Conservation (phyloP, 1,284 basidiomycete species). For the Athelia sp. region DNA sequence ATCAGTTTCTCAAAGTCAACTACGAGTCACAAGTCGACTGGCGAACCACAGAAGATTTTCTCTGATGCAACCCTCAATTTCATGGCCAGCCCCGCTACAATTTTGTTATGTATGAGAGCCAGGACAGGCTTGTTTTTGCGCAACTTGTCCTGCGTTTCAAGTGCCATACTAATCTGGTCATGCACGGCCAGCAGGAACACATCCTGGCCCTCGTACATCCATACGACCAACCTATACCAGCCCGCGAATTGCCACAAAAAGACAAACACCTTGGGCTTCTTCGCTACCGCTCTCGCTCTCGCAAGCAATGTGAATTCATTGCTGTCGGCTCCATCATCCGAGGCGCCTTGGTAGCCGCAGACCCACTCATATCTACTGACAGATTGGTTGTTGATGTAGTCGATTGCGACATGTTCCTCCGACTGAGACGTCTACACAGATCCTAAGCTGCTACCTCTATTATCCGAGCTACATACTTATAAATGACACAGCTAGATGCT, state of each 20-base stretch:
- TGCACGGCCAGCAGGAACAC: constrained; percentile 11
- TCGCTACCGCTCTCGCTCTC: constrained; percentile 9
- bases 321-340: constrained; percentile 19
- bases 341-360: constrained; percentile 16
- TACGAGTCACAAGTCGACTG: constrained; percentile 23
- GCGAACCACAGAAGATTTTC: constrained; percentile 15
- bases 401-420: constrained; percentile 22
- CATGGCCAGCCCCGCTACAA: constrained; percentile 21
- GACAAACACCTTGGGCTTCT: constrained; percentile 20
- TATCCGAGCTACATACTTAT: no score
- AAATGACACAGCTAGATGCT: no score
- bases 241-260: constrained; percentile 5
- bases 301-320: constrained; percentile 15
- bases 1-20: constrained; percentile 20
- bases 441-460: no score
- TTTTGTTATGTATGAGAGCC: constrained; percentile 19
- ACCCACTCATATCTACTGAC: constrained; percentile 8
- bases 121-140: constrained; percentile 17
- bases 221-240: constrained; percentile 9
- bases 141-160: constrained; percentile 19
- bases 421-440: no score
- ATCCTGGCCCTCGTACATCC: constrained; percentile 20
- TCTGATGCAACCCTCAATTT: constrained; percentile 26
- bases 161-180: no score
- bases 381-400: constrained; percentile 20